Evolutionary conservation across 2,329 filamentous ascomycete genomes (phyloP), one percentile per base, ranked within the genome.

Genomic region (Drechslera avenae): DNA sequence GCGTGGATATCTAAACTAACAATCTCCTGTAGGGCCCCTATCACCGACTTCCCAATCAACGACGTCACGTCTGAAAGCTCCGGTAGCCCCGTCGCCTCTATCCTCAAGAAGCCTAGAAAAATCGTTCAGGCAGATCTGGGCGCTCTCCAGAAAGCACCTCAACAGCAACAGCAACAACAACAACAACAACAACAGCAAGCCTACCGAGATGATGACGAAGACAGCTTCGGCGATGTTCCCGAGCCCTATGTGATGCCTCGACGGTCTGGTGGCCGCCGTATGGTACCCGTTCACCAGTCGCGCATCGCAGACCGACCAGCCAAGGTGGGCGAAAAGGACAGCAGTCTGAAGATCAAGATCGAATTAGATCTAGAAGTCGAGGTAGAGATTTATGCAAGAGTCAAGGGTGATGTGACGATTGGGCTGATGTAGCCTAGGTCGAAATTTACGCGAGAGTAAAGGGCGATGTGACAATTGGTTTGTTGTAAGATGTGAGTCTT

Each of bases 331-430:
- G 63, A 63, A 40, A 63, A 72, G 56, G 73, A 74, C 46, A 74
- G 71, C 57, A 69, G 63, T 52, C 56, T 75, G 59, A 75, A 75
- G 63, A 73, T 76, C 57, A 74, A 75, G 63, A 74, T 76, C 53
- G 73, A 76, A 63, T 46, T 76, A 52, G 73, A 76, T 66, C 65
- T 68, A 39, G 64, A 67, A 61, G 63, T 66, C 40, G 64, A 69
- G 63, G 67, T 69, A 57, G 64, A 68, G 37, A 52, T 69, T 28
- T 67, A 68, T 44, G 67, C 67, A 19, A 47, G 66, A 34, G 64
- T 70, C 37, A 68, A 69, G 59, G 66, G 67, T 48, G 66, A 70
- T 56, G 55, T 69, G 46, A 69, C 63, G 9, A 67, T 67, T 49
- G 62, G 63, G 54, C 55, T 67, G 59, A 66, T 66, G 62, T 66